Evolutionary conservation across 192 early-diverging fungal species (phyloP).

Genomic region (Pilobolus umbonatus): DNA sequence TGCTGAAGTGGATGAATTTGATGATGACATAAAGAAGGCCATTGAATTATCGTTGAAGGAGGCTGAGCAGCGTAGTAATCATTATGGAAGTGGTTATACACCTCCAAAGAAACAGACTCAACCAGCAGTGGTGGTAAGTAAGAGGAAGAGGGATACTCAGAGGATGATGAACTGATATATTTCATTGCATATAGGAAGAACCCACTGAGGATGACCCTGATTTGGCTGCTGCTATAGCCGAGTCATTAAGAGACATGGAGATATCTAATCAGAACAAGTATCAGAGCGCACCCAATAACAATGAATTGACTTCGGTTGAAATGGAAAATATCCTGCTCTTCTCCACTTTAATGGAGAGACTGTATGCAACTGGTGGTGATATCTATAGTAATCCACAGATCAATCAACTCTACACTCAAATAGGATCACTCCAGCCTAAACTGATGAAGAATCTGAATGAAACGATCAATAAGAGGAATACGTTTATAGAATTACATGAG

Average conservation of each 20-base stretch:
- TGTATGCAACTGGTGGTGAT: conserved; percentile 74
- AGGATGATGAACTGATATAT: not conserved
- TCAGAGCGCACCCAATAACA: conserved; percentile 22
- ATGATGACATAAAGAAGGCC: conserved; percentile 88
- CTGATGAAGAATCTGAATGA: conserved; percentile 69
- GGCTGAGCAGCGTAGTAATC: conserved; percentile 43
- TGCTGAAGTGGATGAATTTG: conserved; percentile 53
- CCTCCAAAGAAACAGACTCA: conserved; percentile 20
- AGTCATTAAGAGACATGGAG: conserved; percentile 63
- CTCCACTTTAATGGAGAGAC: conserved; percentile 75
- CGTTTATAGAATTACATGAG: conserved; percentile 70
- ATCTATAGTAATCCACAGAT: conserved; percentile 73
- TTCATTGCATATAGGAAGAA: not conserved
- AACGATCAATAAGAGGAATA: conserved; percentile 72
- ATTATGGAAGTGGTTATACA: conserved; percentile 36
- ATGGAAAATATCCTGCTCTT: conserved; percentile 90
- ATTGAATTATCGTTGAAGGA: conserved; percentile 91
- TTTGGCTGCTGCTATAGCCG: conserved; percentile 71
- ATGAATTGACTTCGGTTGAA: conserved; percentile 73
- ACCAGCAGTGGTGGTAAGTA: not conserved
- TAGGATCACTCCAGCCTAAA: conserved; percentile 82
- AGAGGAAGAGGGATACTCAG: conserved; percentile 1
- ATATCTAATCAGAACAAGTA: conserved; percentile 17
- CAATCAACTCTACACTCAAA: conserved; percentile 77
- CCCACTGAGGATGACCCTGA: conserved; percentile 56